Base-by-base conservation (phyloP, 495 filamentous ascomycete species). In the Pyronema omphalodes region DNA sequence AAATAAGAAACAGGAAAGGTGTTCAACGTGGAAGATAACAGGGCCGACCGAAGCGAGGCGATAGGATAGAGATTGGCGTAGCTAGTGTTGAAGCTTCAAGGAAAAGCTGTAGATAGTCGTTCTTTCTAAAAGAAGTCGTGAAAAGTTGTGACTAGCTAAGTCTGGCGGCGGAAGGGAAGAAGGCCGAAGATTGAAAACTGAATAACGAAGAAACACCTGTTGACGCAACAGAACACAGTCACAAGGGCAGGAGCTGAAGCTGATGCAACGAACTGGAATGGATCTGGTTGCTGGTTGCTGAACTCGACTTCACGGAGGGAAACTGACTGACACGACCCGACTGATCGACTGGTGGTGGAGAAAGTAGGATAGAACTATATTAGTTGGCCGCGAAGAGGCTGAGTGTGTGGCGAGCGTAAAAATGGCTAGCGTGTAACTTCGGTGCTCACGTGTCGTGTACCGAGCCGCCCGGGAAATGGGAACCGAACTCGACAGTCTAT, bases 1-100 rank as follows among this genome's bases (percentile, higher is more conserved):
- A 59, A 58, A 52, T 35, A 37, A 23, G 44, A 41, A 17, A 7
- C 39, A 41, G 39, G 39, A 41, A 41, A 41, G 15, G 39, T 41
- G 39, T 2, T 41, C 39, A 41, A 41, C 39, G 39, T 41, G 2
- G 39, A 41, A 41, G 15, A 6, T 17, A 41, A 41, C 11, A 41
- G 6, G 15, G 39, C 39, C 11, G 39, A 12, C 15, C 39, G 39
- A 12, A 41, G 11, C 39, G 39, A 41, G 11, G 11, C 11, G 7
- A 12, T 17, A 17, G 7, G 39, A 41, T 41, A 41, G 15, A 12
- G 11, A 41, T 17, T 17, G 39, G 15, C 39, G 39, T 12, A 41
- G 39, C 39, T 41, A 12, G 39, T 41, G 39, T 3, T 41, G 39
- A 17, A 41, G 39, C 39, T 41, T 41, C 7, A 6, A 41, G 39